Conservation (phyloP, 2,329 filamentous ascomycete genomes). For the Colletotrichum tanaceti region DNA sequence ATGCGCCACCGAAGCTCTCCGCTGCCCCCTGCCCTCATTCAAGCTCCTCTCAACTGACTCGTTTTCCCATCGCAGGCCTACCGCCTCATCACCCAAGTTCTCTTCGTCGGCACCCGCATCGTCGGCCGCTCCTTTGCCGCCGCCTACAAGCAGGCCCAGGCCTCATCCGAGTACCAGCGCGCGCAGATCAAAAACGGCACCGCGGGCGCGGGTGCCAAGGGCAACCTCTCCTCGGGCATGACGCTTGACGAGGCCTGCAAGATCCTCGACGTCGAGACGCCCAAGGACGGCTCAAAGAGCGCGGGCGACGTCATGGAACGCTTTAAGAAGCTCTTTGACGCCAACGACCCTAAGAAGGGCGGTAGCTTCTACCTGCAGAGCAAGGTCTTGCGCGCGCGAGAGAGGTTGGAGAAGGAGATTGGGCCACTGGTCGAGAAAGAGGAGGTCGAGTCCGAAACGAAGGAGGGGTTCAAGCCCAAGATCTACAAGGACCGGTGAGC, state of each 20-base stretch:
- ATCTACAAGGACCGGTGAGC: conserved; percentile 79
- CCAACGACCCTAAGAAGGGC: conserved; percentile 93
- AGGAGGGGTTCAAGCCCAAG: conserved; percentile 94
- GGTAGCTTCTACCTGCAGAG: conserved; percentile 99
- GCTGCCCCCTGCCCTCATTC: neutral
- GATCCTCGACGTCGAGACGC: conserved; percentile 95
- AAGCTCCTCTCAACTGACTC: conserved; percentile 10
- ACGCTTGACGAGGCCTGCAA: conserved; percentile 97
- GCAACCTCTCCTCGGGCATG: conserved; percentile 73
- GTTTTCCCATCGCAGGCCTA: conserved; percentile 27
- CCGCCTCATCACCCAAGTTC: conserved; percentile 84
- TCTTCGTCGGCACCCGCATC: conserved; percentile 90
- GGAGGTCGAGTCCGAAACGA: conserved; percentile 80
- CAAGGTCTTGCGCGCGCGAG: conserved; percentile 91
- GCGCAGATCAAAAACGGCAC: conserved; percentile 73
- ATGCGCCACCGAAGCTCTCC: conserved; percentile 20
- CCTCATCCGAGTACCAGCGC: conserved; percentile 83
- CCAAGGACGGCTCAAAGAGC: conserved; percentile 80
- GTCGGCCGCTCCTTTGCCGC: conserved; percentile 93
- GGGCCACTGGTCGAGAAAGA: conserved; percentile 76
- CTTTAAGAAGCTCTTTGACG: conserved; percentile 95
- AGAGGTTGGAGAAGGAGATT: conserved; percentile 90
- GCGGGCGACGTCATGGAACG: conserved; percentile 83
- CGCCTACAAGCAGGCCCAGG: conserved; percentile 94
- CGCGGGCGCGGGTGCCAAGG: conserved; percentile 53